These are phyloP conservation scores for Letharia lupina DNA, from an alignment of 495 filamentous ascomycete species.

Conservation along the genomic window DNA sequence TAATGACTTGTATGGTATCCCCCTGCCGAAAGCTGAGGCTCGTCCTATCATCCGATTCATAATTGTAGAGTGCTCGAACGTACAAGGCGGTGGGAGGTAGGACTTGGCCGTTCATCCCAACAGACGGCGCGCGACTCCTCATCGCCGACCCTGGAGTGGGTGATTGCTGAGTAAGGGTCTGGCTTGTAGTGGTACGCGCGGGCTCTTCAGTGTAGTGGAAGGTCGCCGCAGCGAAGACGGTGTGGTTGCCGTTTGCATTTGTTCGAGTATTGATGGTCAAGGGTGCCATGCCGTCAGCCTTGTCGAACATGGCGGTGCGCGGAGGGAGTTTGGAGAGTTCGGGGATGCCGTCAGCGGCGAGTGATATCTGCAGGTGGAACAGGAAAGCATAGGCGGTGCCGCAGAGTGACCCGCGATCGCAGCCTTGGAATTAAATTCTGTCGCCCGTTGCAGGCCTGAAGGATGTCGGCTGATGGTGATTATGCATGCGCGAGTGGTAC, in stretches of 20 bases:
- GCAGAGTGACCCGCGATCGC: slow-evolving; percentile 6
- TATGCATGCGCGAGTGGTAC: not conserved
- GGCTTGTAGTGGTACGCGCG: slow-evolving; percentile 26
- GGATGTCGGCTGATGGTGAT: slow-evolving; percentile 10
- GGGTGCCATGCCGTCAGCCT: slow-evolving; percentile 15
- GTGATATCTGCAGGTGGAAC: slow-evolving; percentile 9
- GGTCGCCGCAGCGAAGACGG: slow-evolving; percentile 32
- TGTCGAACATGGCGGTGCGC: slow-evolving; percentile 18
- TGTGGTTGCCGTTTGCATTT: slow-evolving; percentile 19
- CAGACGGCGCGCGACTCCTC: slow-evolving; percentile 26
- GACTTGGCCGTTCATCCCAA: slow-evolving; percentile 61
- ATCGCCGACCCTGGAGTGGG: slow-evolving; percentile 22
- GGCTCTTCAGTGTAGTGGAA: slow-evolving; percentile 42
- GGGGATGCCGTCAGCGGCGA: slow-evolving; percentile 68
- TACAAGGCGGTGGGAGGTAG: slow-evolving; percentile 71
- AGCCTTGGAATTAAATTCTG: not conserved
- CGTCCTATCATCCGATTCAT: slow-evolving; percentile 91
- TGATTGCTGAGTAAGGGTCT: slow-evolving; percentile 22
- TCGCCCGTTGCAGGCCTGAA: slow-evolving; percentile 2
- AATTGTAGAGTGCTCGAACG: slow-evolving; percentile 94
- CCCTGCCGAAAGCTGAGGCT: slow-evolving; percentile 93
- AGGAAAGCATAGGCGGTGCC: slow-evolving; percentile 10
- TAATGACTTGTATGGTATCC: slow-evolving; percentile 95
- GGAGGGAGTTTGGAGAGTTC: slow-evolving; percentile 48
- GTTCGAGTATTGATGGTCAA: slow-evolving; percentile 22